Evolutionary conservation across 768 basidiomycete species (phyloP), one percentile per base, ranked within the genome.

Genomic region (Lactarius indigo): DNA sequence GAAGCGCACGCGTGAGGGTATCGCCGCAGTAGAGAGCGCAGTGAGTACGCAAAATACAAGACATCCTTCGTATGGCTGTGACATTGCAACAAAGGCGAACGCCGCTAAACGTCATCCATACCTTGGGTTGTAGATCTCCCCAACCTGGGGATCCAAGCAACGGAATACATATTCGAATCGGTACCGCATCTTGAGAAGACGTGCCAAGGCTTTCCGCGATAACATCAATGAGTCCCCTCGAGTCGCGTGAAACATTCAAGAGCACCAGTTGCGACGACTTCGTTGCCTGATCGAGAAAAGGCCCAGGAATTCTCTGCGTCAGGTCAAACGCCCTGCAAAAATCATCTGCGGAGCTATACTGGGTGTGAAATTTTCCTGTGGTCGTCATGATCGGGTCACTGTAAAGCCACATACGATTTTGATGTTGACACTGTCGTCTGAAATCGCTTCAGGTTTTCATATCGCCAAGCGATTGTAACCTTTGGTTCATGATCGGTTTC

Each of bases 381-480:
- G 54, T 52, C 63, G 65, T 42, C 28, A 26, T 52, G 56, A 57
- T 64, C 57, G 54, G 56, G 44, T 50, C 26, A 56, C 37, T 59
- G 61, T 52, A 26, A 26, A 52, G 50, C 50, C 65, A 84, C 85
- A 75, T 81, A 84, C 81, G 78, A 77, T 69, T 78, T 77, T 55
- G 81, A 74, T 57, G 79, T 68, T 42, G 80, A 74, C 26, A 94
- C 87, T 2, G 92, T 94, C 5, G 95, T 97, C 78, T 92, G 86
- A 75, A 97, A 96, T 77, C 83, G 88, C 78, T 90, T 92, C 91
- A 98, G 91, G 64, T 88, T 84, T 73, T 94, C 93, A 76, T 99
- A 99, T 74, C 97, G 84, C 92, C 97, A 99, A 35, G 97, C 97
- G 72, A 99, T 98, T 79, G 91, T 96, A 70, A 96, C 90, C 72